Base-by-base conservation (phyloP, 2,329 filamentous ascomycete genomes). In the Fusarium mangiferae region DNA sequence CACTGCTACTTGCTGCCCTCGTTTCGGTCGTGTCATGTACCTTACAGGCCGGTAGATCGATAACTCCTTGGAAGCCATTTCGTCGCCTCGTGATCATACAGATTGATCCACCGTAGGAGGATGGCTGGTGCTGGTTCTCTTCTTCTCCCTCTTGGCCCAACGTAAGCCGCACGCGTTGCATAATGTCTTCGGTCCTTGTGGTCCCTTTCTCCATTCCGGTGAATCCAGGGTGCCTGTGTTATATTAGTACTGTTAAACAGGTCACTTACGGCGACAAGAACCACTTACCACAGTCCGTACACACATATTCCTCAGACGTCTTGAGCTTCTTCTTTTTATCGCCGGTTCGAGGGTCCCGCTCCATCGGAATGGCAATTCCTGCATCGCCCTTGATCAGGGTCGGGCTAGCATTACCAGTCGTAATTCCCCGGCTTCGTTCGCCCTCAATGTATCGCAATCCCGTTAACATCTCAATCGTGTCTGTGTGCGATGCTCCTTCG, bases 141-240 rank as follows among this genome's bases (percentile, higher is more conserved):
- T 96, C 87, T 96, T 96, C 80, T 96, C 94, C 80, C 94, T 95
- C 89, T 93, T 91, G 22, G 91, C 90, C 91, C 91, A 93, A 59
- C 91, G 86, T 36, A 93, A 84, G 42, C 96, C 96, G 80, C 96
- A 98, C 13, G 96, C 96, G 84, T 98, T 98, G 83, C 96, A 98
- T 18, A 98, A 85, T 14, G 96, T 98, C 83, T 98, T 98, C 3
- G 95, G 95, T 5, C 96, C 96, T 72, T 90, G 94, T 0, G 96
- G 96, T 0, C 96, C 96, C 82, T 98, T 98, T 71, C 96, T 89
- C 96, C 96, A 98, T 85, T 98, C 96, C 0, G 96, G 96, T 22
- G 94, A 97, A 80, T 98, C 95, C 45, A 97, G 87, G 1, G 94
- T 98, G 39, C 90, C 90, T 92, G 70, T 2, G 22, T 66, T 46